Evolutionary conservation across 1,139 yeast species (phyloP), one percentile per base, ranked within the genome.

Genomic region (Nakaseomyces bracarensis): DNA sequence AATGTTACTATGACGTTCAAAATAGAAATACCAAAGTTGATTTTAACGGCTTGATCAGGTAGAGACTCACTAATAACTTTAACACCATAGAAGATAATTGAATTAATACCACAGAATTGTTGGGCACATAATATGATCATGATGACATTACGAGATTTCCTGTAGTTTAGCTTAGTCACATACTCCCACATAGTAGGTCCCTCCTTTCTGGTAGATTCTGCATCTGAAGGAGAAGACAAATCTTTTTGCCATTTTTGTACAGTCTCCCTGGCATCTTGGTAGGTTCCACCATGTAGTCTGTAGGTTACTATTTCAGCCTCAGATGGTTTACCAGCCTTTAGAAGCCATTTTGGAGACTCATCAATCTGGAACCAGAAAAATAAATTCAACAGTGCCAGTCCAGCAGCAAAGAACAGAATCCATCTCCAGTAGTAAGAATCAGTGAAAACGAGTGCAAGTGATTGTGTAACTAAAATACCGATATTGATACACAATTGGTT

Each of bases 71-170:
- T 71, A 43, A 91, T 69, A 3, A 89, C 83, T 6, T 85, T 75
- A 3, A 87, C 96, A 3, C 98, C 97, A 60, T 89, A 91, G 60
- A 89, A 86, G 20, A 89, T 77, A 47, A 91, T 86, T 1, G 95
- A 78, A 62, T 91, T 91, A 58, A 91, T 84, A 21, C 98, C 98
- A 53, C 89, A 79, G 48, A 89, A 75, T 60, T 91, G 98, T 64
- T 91, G 97, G 22, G 89, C 80, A n/a, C 80, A 67, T 70, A 89
- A 75, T 23, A 86, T 72, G 2, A 84, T 79, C 0, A 87, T 76
- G 3, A 89, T 82, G 0, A 80, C 84, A 27, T 73, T 56, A 39
- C 79, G 68, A 6, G 93, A 79, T 40, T 73, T 74, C 36, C 67
- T 63, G 60, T 71, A 85, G 38, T 66, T 71, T 0, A 75, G 64